phyloP scores from a whole-genome alignment of 768 basidiomycete species.

The Terana coerulea region DNA sequence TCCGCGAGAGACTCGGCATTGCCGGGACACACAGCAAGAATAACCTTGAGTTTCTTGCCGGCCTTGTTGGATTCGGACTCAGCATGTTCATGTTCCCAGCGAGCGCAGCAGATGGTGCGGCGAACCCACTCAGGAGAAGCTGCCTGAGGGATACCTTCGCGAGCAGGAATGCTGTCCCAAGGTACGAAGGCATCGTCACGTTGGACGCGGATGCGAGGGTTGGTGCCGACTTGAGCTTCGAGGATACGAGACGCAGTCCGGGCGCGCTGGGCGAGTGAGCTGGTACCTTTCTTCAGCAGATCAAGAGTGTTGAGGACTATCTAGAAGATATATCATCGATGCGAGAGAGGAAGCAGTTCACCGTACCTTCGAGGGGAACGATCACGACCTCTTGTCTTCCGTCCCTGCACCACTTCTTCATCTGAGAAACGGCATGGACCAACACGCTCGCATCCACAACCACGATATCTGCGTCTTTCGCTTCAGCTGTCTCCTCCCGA shows the following conservation, averaged over 20 bases:
- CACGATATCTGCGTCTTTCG: constrained; percentile 70
- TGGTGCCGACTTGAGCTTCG: constrained; percentile 82
- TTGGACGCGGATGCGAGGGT: constrained; percentile 78
- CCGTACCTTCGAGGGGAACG: constrained; percentile 83
- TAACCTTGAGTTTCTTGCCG: constrained; percentile 42
- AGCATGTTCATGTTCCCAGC: constrained; percentile 68
- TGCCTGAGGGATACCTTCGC: constrained; percentile 31
- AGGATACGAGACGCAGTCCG: constrained; percentile 85
- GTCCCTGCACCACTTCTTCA: constrained; percentile 80
- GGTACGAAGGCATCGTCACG: constrained; percentile 77
- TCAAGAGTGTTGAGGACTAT: constrained; percentile 91
- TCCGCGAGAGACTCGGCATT: constrained; percentile 15
- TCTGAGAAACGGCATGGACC: constrained; percentile 69
- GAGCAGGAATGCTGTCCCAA: constrained; percentile 71
- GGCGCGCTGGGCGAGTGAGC: constrained; percentile 72
- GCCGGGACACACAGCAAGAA: constrained; percentile 49
- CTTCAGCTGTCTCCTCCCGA: constrained; percentile 7
- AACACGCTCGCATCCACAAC: constrained; percentile 82
- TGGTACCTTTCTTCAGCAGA: constrained; percentile 87
- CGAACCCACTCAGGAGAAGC: constrained; percentile 81
- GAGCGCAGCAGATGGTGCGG: constrained; percentile 77
- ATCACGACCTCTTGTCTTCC: constrained; percentile 77
- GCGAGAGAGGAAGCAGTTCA: constrained; percentile 7
- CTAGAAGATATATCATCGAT: neutral
- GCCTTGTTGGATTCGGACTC: constrained; percentile 22